Percentiles rank a stretch among this genome's conserved stretches.
These are phyloP conservation scores for Aspergillus alliaceus DNA, from an alignment of 2,329 filamentous ascomycete genomes.

Conservation along the genomic window DNA sequence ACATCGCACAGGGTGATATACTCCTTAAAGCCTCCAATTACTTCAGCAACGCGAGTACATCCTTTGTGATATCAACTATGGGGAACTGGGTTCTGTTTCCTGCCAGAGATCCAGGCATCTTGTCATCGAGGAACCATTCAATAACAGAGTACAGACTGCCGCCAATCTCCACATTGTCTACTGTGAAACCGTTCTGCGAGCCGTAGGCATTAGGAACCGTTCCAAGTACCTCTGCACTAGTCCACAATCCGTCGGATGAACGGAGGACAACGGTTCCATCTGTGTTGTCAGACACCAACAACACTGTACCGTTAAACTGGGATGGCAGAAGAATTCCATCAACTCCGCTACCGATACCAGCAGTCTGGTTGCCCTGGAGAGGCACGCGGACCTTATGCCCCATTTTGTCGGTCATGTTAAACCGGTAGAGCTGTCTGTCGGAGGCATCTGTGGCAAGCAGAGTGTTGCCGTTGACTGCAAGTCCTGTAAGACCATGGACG, in stretches of 20 bases:
- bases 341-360: background rate
- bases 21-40: background rate
- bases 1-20: too few relatives aligned
- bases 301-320: background rate
- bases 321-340: background rate
- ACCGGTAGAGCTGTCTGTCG: background rate
- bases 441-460: background rate
- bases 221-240: background rate
- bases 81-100: background rate
- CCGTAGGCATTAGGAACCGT: background rate
- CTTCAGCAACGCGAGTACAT: background rate
- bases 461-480: background rate
- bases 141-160: background rate
- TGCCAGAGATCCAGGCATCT: background rate
- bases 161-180: background rate
- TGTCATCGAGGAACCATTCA: background rate
- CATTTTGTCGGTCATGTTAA: background rate
- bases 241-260: background rate
- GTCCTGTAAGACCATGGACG: background rate
- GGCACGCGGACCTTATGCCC: background rate
- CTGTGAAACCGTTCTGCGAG: background rate
- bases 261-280: background rate
- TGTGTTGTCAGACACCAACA: background rate
- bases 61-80: background rate
- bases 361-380: background rate